Conservation (phyloP, 371 early-diverging fungal genomes). For the Mucor indicus region DNA sequence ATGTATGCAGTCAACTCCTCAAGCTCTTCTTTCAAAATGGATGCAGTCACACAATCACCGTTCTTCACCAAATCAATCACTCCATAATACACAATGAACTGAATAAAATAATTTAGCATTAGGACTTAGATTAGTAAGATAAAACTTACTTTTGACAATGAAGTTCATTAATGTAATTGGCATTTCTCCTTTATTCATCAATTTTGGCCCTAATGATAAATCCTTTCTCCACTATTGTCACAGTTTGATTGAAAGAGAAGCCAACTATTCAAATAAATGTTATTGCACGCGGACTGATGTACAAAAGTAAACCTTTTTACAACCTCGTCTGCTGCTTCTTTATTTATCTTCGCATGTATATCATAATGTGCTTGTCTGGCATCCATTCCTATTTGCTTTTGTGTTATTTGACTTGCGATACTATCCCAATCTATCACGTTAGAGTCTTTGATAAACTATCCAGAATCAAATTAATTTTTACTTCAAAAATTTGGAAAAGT, state of each 20-base stretch:
- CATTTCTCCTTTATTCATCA: constrained; percentile 9
- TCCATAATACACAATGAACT: constrained; percentile 4
- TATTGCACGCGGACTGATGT: neutral
- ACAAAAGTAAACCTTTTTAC: neutral
- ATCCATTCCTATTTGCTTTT: constrained; percentile 1
- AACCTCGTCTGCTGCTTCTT: constrained; percentile 3
- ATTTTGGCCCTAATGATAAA: constrained; percentile 6
- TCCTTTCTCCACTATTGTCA: constrained; percentile 2
- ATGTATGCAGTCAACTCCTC: constrained; percentile 11
- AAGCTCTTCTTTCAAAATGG: constrained; percentile 10
- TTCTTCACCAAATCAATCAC: constrained; percentile 8
- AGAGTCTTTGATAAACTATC: no score
- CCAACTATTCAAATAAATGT: neutral
- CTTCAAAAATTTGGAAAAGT: no score
- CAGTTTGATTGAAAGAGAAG: constrained; percentile 1
- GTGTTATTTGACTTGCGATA: no score
- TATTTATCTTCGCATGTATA: constrained; percentile 4
- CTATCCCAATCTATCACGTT: no score
- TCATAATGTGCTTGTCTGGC: neutral
- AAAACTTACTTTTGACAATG: constrained; percentile 10
- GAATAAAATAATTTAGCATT: constrained; percentile 2
- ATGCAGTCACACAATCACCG: constrained; percentile 3
- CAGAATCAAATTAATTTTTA: no score
- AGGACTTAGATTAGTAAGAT: constrained; percentile 6
- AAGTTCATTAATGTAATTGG: neutral